Conservation (phyloP, 805 yeast species). For the Candida easanensis region DNA sequence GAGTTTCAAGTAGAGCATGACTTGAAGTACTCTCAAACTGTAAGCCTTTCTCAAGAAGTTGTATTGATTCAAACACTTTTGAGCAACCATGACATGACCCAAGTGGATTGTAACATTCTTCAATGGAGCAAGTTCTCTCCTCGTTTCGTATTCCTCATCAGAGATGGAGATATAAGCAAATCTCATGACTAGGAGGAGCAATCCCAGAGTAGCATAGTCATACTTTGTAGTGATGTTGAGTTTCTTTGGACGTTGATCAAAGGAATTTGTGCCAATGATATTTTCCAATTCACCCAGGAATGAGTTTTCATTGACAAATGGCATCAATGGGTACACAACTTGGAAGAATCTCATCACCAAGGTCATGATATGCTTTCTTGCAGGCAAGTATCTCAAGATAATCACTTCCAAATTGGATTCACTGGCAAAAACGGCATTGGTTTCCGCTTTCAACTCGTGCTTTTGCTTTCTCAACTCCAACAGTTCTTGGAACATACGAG, state of each 20-base stretch:
- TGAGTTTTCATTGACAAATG: conserved; percentile 23
- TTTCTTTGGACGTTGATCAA: conserved; percentile 3
- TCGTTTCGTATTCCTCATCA: conserved; percentile 14
- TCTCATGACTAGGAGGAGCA: conserved; percentile 23
- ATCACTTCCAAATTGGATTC: conserved; percentile 8
- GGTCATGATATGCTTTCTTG: conserved; percentile 13
- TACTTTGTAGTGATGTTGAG: conserved; percentile 17
- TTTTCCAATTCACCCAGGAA: conserved; percentile 21
- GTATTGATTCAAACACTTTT: conserved; percentile 48
- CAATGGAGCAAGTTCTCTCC: conserved; percentile 11
- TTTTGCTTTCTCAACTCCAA: conserved; percentile 19
- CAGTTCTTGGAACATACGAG: conserved; percentile 5
- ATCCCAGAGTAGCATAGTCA: conserved; percentile 23
- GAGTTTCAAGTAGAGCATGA: conserved; percentile 45
- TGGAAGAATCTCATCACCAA: conserved; percentile 26
- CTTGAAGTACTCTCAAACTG: conserved; percentile 47
- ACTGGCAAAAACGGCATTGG: not conserved
- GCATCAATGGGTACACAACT: conserved; percentile 24
- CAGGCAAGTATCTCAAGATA: conserved; percentile 19
- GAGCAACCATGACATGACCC: conserved; percentile 12
- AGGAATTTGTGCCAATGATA: conserved; percentile 11
- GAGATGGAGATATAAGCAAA: conserved; percentile 20
- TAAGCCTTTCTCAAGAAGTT: conserved; percentile 45
- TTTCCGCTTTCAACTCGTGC: conserved; percentile 4
- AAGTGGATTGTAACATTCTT: conserved; percentile 12